Evolutionary conservation across 257 asterid genomes (phyloP).

Genomic region (Forsythia viridissima): DNA sequence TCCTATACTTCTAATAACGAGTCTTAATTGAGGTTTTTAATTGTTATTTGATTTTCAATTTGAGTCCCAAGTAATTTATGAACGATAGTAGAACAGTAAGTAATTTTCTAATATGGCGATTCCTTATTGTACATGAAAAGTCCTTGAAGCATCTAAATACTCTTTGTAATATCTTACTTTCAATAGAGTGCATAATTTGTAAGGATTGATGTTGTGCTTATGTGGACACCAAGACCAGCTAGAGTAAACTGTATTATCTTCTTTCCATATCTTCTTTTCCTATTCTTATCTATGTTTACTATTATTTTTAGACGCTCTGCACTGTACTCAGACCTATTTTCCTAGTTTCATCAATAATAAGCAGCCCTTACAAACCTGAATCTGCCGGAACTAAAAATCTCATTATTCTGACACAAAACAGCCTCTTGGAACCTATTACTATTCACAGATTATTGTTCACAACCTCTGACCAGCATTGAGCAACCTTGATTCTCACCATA

Average conservation of each 20-base stretch:
- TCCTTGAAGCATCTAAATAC: neutral
- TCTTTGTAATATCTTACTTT: neutral
- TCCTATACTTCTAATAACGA: neutral
- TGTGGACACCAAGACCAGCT: neutral
- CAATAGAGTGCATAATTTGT: neutral
- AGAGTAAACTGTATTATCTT: neutral
- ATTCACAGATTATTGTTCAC: neutral
- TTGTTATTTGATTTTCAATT: neutral
- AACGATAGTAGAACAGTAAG: neutral
- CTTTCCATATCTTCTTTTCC: neutral
- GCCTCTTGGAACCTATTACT: neutral
- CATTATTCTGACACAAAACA: neutral
- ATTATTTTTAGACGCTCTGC: neutral
- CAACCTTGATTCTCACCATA: neutral
- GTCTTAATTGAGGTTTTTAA: neutral
- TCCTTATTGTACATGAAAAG: neutral
- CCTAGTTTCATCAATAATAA: neutral
- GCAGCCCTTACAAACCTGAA: neutral
- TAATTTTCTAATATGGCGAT: neutral
- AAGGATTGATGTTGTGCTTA: neutral
- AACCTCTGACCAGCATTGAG: neutral
- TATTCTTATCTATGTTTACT: neutral
- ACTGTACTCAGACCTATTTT: neutral
- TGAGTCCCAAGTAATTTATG: neutral
- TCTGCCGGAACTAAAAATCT: neutral